Evolutionary conservation across 257 asterid genomes (phyloP).

Genomic region (Marsdenia floribunda): DNA sequence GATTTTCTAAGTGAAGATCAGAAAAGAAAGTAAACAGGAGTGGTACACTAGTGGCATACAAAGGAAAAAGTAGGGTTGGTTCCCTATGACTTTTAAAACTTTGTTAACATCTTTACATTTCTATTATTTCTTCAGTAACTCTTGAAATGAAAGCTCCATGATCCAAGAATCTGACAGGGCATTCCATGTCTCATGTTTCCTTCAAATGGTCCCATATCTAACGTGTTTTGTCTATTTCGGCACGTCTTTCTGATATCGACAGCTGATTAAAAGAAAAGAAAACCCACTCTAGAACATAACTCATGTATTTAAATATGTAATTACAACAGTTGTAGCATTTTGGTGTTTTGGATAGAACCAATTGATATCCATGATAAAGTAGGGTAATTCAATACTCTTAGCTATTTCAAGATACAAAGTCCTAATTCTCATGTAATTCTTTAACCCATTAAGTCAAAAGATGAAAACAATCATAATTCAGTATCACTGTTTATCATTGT

Average conservation of each 20-base stretch:
- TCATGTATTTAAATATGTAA: not conserved
- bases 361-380: not conserved
- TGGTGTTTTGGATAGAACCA: not conserved
- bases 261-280: not conserved
- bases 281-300: not conserved
- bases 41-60: not conserved
- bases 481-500: not conserved
- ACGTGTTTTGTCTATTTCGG: not conserved
- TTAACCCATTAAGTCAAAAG: not conserved
- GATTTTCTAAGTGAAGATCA: not conserved
- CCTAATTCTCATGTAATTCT: not conserved
- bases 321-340: not conserved
- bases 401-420: not conserved
- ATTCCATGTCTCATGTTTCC: not conserved
- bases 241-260: not conserved
- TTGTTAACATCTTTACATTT: not conserved
- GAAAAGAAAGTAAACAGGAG: not conserved
- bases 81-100: not conserved
- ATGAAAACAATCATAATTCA: not conserved
- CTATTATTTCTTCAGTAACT: not conserved
- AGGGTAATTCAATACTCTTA: not conserved
- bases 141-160: not conserved
- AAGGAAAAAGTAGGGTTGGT: not conserved
- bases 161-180: not conserved
- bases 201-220: not conserved